Conservation (phyloP, 257 asterid species). For the Leptodermis oblonga region DNA sequence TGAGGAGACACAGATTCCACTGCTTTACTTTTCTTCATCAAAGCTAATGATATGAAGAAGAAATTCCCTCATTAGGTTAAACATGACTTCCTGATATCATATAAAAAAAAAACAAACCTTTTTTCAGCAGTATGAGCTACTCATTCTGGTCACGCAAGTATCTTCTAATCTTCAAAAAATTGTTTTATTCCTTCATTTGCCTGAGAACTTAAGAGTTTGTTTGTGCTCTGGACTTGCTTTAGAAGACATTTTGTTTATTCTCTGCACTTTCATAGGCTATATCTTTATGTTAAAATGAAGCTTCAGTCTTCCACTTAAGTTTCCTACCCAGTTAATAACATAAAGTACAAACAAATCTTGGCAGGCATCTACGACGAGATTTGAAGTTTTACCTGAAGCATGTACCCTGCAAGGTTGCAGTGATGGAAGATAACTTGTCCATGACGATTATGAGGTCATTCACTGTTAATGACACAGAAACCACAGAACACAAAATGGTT, state of each 20-base stretch:
- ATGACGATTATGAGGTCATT: conserved; percentile 36
- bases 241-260: not conserved
- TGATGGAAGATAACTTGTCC: conserved; percentile 46
- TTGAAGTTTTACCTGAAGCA: conserved; percentile 53
- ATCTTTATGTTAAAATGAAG: not conserved
- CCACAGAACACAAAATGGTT: conserved; percentile 38
- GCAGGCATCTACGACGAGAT: conserved; percentile 72
- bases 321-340: conserved; percentile 1
- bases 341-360: not conserved
- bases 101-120: not conserved
- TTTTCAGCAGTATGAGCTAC: not conserved
- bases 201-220: not conserved
- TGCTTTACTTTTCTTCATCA: not conserved
- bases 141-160: not conserved
- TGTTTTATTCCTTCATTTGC: not conserved
- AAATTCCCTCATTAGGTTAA: not conserved
- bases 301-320: not conserved
- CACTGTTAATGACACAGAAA: conserved; percentile 33
- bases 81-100: not conserved
- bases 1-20: not conserved
- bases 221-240: not conserved
- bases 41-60: not conserved
- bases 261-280: not conserved
- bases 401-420: conserved; percentile 68
- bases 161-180: not conserved